Percentiles rank a stretch among this genome's conserved stretches.
These are phyloP conservation scores for Hyaloscypha bicolor DNA, from an alignment of 495 filamentous ascomycete genomes.

Conservation along the genomic window DNA sequence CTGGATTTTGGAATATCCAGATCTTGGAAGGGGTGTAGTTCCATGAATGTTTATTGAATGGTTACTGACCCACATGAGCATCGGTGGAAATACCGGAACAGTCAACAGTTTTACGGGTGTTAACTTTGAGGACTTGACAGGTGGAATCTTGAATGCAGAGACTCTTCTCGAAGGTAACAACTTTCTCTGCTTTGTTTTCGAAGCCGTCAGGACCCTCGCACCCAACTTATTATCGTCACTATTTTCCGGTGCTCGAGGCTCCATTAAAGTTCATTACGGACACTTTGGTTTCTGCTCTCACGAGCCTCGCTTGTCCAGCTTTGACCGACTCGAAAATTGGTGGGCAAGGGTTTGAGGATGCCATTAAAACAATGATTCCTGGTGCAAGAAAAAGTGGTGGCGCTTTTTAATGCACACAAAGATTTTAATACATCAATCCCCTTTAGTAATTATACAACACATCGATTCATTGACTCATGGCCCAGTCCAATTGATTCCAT, in stretches of 20 bases:
- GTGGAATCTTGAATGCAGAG: conserved; percentile 45
- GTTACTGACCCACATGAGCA: conserved; percentile 32
- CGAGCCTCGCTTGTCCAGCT: conserved; percentile 39
- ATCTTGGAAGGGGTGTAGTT: conserved; percentile 27
- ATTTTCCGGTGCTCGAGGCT: conserved; percentile 21
- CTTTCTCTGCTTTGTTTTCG: conserved; percentile 49
- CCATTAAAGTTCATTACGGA: conserved; percentile 31
- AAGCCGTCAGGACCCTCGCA: conserved; percentile 43
- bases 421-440: background rate
- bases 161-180: conserved; percentile 48
- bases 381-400: conserved; percentile 31
- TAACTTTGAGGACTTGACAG: conserved; percentile 49
- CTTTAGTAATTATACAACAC: background rate
- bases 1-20: conserved; percentile 41
- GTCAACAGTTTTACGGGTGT: conserved; percentile 57
- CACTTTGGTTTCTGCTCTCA: conserved; percentile 22
- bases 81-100: conserved; percentile 58
- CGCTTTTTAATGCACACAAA: conserved; percentile 5
- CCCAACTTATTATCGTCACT: conserved; percentile 43
- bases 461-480: no score
- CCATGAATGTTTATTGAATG: background rate
- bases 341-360: conserved; percentile 40
- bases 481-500: no score
- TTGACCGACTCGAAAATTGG: conserved; percentile 42
- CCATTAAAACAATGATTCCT: conserved; percentile 39